Evolutionary conservation across 1,139 yeast genomes (phyloP).

Genomic region (Candida tetrigidarum): DNA sequence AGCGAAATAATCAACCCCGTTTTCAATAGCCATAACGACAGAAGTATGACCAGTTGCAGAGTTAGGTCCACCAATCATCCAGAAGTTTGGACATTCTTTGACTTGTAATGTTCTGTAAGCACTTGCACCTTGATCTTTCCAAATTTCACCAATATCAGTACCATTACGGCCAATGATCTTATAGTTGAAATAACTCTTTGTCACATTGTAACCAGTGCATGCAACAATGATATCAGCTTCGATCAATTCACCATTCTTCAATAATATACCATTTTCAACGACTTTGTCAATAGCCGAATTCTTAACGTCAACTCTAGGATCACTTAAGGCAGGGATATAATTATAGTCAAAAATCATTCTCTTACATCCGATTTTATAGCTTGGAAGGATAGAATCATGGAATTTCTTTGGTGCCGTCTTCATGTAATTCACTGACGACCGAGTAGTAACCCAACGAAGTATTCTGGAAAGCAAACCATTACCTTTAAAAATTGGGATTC

Average conservation of each 20-base stretch:
- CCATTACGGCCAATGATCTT: constrained; percentile 34
- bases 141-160: constrained; percentile 22
- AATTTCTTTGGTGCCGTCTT: constrained; percentile 37
- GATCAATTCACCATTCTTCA: constrained; percentile 33
- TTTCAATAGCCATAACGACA: constrained; percentile 47
- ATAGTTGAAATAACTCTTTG: constrained; percentile 23
- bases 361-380: constrained; percentile 48
- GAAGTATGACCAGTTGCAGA: constrained; percentile 50
- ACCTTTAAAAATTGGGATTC: constrained; percentile 43
- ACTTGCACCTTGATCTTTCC: constrained; percentile 36
- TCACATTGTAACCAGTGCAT: constrained; percentile 45
- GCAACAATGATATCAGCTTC: constrained; percentile 48
- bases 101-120: constrained; percentile 43
- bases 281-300: constrained; percentile 30
- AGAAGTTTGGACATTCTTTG: constrained; percentile 41
- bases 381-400: constrained; percentile 38
- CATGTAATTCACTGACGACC: constrained; percentile 31
- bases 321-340: constrained; percentile 38
- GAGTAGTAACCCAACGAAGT: constrained; percentile 30
- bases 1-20: constrained; percentile 31
- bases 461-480: constrained; percentile 29
- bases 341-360: constrained; percentile 43
- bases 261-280: constrained; percentile 32
- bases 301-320: constrained; percentile 34
- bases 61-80: constrained; percentile 46